Conservation (phyloP, 345 rosid species). For the Nasturtium officinale region DNA sequence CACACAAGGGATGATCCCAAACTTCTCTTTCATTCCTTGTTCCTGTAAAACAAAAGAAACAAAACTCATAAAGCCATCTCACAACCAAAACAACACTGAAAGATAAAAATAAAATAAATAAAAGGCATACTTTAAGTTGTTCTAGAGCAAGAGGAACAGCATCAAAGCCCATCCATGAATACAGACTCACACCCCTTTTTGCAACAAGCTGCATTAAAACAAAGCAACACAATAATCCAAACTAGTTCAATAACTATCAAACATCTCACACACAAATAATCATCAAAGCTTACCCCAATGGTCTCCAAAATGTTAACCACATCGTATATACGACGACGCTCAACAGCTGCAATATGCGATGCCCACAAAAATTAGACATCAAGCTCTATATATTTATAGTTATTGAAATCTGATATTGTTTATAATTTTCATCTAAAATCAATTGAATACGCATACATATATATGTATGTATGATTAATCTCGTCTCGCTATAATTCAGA, state of each 20-base stretch:
- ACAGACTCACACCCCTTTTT: slow-evolving; percentile 74
- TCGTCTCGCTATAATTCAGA: background rate
- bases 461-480: too few species aligned
- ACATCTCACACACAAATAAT: background rate
- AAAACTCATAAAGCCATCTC: background rate
- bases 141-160: slow-evolving; percentile 65
- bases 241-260: slow-evolving; percentile 25
- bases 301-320: slow-evolving; percentile 84
- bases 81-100: background rate
- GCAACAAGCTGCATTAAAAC: slow-evolving; percentile 56
- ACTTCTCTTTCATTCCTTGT: slow-evolving; percentile 60
- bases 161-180: slow-evolving; percentile 75
- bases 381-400: background rate
- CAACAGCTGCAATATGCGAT: slow-evolving; percentile 56
- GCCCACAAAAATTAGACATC: background rate
- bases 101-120: too few species aligned
- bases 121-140: slow-evolving; percentile 50
- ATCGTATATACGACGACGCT: slow-evolving; percentile 77
- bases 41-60: slow-evolving; percentile 47
- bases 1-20: slow-evolving; percentile 44
- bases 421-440: too few species aligned
- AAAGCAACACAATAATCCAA: background rate
- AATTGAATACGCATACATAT: background rate
- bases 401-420: background rate
- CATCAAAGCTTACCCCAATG: slow-evolving; percentile 57